Conservation (phyloP, 441 rosid genomes). For the Lepidium campestre region DNA sequence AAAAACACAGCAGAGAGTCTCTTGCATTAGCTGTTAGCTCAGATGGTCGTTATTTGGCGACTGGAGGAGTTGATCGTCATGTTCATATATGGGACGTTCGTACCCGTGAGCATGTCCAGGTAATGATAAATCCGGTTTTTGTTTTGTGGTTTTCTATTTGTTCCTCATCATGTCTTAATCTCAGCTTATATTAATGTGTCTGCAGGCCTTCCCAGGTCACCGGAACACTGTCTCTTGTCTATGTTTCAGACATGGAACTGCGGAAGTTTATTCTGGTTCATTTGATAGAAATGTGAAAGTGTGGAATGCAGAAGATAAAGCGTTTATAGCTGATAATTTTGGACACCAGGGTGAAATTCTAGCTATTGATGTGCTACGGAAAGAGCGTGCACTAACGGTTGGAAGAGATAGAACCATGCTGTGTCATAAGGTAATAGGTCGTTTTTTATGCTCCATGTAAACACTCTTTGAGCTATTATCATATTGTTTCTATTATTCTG, state of each 20-base stretch:
- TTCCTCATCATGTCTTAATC: not conserved
- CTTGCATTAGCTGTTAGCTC: conserved; percentile 83
- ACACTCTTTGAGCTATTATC: not conserved
- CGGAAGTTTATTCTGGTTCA: conserved; percentile 96
- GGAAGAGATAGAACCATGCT: conserved; percentile 92
- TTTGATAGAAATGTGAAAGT: conserved; percentile 83
- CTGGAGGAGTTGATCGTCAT: conserved; percentile 91
- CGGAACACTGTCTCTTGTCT: conserved; percentile 78
- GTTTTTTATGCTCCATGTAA: not conserved
- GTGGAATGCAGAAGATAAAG: conserved; percentile 89
- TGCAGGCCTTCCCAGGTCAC: conserved; percentile 94
- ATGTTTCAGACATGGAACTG: conserved; percentile 76
- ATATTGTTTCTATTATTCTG: conserved; percentile 7
- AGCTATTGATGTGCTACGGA: conserved; percentile 68
- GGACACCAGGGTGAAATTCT: conserved; percentile 89
- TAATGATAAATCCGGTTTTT: conserved; percentile 9
- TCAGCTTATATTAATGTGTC: conserved; percentile 17
- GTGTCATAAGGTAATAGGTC: conserved; percentile 54
- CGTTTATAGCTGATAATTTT: conserved; percentile 63
- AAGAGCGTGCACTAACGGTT: conserved; percentile 71
- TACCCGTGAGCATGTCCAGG: conserved; percentile 80
- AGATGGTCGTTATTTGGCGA: conserved; percentile 92
- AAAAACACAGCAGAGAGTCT: conserved; percentile 71
- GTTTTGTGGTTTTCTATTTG: not conserved
- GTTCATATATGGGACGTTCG: conserved; percentile 97